Evolutionary conservation across 352 stramenopile genomes (phyloP).

Genomic region (Elongisporangium prolatum): DNA sequence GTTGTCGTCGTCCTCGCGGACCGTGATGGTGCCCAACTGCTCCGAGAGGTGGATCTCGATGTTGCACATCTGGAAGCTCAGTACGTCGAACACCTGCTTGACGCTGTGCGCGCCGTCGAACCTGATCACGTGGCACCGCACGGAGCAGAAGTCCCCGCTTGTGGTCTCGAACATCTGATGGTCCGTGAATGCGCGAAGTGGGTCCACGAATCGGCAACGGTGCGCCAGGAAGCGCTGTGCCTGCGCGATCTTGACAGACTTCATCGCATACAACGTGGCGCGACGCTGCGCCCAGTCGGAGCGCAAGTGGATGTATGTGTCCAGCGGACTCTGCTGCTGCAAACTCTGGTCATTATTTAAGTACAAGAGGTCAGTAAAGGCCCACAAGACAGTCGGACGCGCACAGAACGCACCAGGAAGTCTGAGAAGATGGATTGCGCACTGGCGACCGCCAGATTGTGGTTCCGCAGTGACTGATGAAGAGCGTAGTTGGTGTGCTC

Average conservation of each 20-base stretch:
- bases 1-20: conserved; percentile 41
- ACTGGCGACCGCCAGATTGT: conserved; percentile 37
- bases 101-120: conserved; percentile 24
- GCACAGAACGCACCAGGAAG: conserved; percentile 16
- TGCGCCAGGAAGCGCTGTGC: conserved; percentile 38
- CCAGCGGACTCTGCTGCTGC: conserved; percentile 27
- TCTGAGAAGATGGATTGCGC: conserved; percentile 43
- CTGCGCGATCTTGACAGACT: conserved; percentile 38
- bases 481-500: conserved; percentile 42
- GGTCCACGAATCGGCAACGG: conserved; percentile 40
- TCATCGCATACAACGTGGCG: conserved; percentile 32
- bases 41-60: conserved; percentile 53
- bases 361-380: neutral
- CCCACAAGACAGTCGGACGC: no score
- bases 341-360: conserved; percentile 16
- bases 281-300: conserved; percentile 26
- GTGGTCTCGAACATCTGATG: conserved; percentile 21
- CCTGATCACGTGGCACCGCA: conserved; percentile 38
- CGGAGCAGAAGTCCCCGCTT: conserved; percentile 41
- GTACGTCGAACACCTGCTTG: conserved; percentile 42
- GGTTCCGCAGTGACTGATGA: conserved; percentile 37
- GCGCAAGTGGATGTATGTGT: conserved; percentile 40
- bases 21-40: conserved; percentile 37
- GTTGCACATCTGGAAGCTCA: conserved; percentile 27
- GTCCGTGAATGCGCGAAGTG: conserved; percentile 2